Percentiles rank a stretch among this genome's conserved stretches.
Evolutionary conservation across 768 basidiomycete genomes (phyloP).

Genomic region (Rhizopogon vinicolor): DNA sequence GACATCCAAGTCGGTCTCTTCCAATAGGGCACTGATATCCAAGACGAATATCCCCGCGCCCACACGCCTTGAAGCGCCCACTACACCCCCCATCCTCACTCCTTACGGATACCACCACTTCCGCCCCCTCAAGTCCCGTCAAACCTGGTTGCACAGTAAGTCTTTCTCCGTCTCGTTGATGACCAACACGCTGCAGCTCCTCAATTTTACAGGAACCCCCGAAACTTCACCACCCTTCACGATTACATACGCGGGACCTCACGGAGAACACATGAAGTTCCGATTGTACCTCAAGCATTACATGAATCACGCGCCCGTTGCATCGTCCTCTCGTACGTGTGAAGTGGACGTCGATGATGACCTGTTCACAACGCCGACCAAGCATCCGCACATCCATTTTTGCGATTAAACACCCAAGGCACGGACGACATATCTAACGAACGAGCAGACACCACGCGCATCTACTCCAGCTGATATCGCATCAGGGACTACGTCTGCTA

Average conservation of each 20-base stretch:
- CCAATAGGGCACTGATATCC: not conserved
- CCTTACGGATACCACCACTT: conserved; percentile 19
- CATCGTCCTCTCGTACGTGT: conserved; percentile 2
- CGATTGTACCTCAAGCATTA: conserved; percentile 75
- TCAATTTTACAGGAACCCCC: conserved; percentile 12
- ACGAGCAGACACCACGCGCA: conserved; percentile 1
- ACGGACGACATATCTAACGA: not conserved
- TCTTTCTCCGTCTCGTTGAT: not conserved
- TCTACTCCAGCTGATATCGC: not conserved
- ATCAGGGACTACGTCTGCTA: not conserved
- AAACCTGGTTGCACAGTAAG: conserved; percentile 11
- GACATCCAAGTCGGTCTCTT: conserved; percentile 11
- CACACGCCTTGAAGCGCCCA: not conserved
- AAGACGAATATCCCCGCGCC: not conserved
- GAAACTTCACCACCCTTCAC: conserved; percentile 69
- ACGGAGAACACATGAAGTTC: conserved; percentile 69
- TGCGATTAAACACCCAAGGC: conserved; percentile 24
- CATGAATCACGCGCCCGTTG: conserved; percentile 52
- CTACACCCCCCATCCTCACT: conserved; percentile 16
- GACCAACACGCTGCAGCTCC: not conserved
- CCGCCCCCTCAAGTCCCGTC: conserved; percentile 23
- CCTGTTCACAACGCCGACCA: conserved; percentile 27
- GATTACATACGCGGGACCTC: conserved; percentile 61
- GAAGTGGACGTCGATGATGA: conserved; percentile 1
- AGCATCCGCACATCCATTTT: conserved; percentile 10